Percentiles rank a stretch among this genome's conserved stretches.
phyloP scores from a whole-genome alignment of 2,329 filamentous ascomycete genomes.

The Triangularia verruculosa region DNA sequence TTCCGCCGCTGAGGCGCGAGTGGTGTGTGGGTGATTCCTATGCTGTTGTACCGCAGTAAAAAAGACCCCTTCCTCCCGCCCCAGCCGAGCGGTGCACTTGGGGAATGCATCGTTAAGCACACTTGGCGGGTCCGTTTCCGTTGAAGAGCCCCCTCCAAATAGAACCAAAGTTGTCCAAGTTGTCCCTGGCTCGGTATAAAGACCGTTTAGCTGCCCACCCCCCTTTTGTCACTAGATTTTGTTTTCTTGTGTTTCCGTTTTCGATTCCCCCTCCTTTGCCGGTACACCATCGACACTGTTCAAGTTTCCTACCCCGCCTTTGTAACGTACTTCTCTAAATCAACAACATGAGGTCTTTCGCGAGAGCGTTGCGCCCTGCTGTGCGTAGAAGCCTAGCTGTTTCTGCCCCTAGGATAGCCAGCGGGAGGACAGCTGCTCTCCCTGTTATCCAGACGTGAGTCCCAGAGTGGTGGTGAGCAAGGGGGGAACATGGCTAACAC shows the following conservation, averaged over 20 bases:
- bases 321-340: conserved; percentile 16
- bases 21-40: not conserved
- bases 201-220: not conserved
- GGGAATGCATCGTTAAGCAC: conserved; percentile 11
- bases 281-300: not conserved
- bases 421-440: conserved; percentile 29
- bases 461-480: not conserved
- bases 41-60: not conserved
- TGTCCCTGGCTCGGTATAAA: conserved; percentile 3
- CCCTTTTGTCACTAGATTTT: not conserved
- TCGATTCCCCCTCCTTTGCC: not conserved
- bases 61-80: not conserved
- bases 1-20: conserved; percentile 15
- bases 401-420: conserved; percentile 31
- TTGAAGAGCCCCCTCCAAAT: not conserved
- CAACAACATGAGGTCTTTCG: conserved; percentile 45
- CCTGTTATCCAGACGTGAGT: not conserved
- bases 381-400: conserved; percentile 44
- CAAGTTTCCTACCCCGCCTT: not conserved
- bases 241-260: not conserved
- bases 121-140: not conserved
- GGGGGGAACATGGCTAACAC: not conserved
- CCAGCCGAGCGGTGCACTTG: conserved; percentile 1
- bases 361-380: conserved; percentile 50
- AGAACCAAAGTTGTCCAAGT: not conserved